Percentiles rank a stretch among this genome's conserved stretches.
Evolutionary conservation across 371 early-diverging fungal species (phyloP).

Genomic region (Mycotypha africana): DNA sequence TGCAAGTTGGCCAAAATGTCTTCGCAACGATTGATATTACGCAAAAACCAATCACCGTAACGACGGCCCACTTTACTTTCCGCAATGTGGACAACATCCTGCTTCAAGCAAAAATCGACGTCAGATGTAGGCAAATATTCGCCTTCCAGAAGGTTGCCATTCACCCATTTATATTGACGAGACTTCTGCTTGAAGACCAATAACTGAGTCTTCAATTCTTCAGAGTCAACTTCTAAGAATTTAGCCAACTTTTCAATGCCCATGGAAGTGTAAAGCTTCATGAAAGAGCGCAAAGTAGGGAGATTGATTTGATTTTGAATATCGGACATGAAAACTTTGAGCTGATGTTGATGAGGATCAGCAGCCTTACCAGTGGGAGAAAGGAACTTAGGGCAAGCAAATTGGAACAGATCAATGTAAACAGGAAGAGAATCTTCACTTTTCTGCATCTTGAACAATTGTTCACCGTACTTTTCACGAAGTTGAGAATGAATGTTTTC

Average conservation of each 20-base stretch:
- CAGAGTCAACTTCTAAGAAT: slow-evolving; percentile 79
- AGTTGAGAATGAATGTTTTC: slow-evolving; percentile 84
- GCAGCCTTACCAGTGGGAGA: slow-evolving; percentile 63
- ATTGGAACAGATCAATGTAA: slow-evolving; percentile 87
- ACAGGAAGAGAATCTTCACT: slow-evolving; percentile 75
- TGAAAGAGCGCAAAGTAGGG: slow-evolving; percentile 87
- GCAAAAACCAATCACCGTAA: slow-evolving; percentile 93
- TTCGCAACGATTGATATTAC: slow-evolving; percentile 84
- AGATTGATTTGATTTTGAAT: slow-evolving; percentile 81
- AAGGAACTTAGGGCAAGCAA: slow-evolving; percentile 94
- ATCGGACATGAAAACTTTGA: slow-evolving; percentile 80
- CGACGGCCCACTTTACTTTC: slow-evolving; percentile 91
- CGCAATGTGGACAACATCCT: slow-evolving; percentile 90
- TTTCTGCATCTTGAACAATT: slow-evolving; percentile 81
- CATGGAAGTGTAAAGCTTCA: slow-evolving; percentile 92
- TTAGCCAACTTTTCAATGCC: slow-evolving; percentile 83
- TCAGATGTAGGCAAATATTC: slow-evolving; percentile 78
- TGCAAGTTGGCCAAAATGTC: slow-evolving; percentile 54
- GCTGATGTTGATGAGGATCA: slow-evolving; percentile 74
- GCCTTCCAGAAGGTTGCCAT: slow-evolving; percentile 72
- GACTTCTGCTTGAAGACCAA: slow-evolving; percentile 91
- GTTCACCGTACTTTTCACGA: slow-evolving; percentile 92
- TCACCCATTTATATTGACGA: slow-evolving; percentile 80
- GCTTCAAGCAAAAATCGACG: slow-evolving; percentile 87
- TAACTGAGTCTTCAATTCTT: slow-evolving; percentile 77